These are phyloP conservation scores for Acer negundo DNA, from an alignment of 345 rosid species.

Conservation along the genomic window DNA sequence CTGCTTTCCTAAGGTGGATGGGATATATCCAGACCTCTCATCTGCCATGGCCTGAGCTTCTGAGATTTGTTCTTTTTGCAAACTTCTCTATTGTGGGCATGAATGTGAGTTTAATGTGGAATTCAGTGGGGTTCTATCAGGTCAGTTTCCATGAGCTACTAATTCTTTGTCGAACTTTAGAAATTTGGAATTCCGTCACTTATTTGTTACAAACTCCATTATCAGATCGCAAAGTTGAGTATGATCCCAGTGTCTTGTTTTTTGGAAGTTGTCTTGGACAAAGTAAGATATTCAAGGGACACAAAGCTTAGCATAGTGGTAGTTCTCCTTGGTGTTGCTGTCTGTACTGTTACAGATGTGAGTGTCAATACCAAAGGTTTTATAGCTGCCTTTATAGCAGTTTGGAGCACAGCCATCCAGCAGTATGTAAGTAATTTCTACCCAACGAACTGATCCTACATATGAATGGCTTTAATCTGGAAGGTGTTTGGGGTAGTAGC, in stretches of 20 bases:
- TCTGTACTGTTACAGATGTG: constrained; percentile 98
- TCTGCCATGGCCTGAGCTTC: constrained; percentile 73
- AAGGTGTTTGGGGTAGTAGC: not conserved
- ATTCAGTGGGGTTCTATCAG: constrained; percentile 99
- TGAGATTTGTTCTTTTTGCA: constrained; percentile 86
- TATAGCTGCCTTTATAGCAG: constrained; percentile 83
- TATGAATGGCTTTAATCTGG: not conserved
- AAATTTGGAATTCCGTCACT: constrained; percentile 12
- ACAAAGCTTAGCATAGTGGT: constrained; percentile 92
- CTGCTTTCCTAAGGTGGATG: constrained; percentile 72
- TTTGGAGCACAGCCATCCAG: constrained; percentile 98
- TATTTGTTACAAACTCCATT: constrained; percentile 17
- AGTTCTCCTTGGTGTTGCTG: constrained; percentile 96
- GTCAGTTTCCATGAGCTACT: constrained; percentile 32
- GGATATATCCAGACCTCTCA: constrained; percentile 89
- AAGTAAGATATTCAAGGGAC: constrained; percentile 90
- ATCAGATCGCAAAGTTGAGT: constrained; percentile 96
- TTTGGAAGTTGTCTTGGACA: constrained; percentile 91
- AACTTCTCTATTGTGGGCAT: constrained; percentile 99
- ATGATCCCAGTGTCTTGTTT: constrained; percentile 99
- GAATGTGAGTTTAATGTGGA: constrained; percentile 99
- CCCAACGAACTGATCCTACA: constrained; percentile 5
- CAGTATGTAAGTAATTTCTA: constrained; percentile 76
- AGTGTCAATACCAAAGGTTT: constrained; percentile 96
- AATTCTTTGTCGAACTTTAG: not conserved